Base-by-base conservation (phyloP, 495 filamentous ascomycete species). In the Collariella sp. region DNA sequence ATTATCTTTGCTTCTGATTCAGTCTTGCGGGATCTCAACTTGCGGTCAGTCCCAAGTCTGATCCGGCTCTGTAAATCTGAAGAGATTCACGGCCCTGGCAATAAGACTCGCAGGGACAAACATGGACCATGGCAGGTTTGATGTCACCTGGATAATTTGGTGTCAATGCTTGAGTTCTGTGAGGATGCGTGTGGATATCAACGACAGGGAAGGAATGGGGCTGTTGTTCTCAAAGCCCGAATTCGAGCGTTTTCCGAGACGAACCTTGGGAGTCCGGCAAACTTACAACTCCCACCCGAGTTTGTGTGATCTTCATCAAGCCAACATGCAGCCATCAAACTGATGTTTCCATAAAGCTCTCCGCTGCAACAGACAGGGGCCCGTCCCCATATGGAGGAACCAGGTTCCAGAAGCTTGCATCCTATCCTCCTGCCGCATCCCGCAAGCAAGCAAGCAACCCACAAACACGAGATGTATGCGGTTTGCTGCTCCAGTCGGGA, bases 21-120 rank as follows among this genome's bases (percentile, higher is more conserved):
- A 22, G 45, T 15, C 29, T 19, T 48, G 35, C 36, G 18, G 19
- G 12, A 15, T 16, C 36, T 9, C 35, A 11, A n/a, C 35, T 31
- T 31, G 51, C 12, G 26, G 39, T 50, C 43, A 54, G 52, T 56
- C 42, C 61, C 61, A 58, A 46, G 58, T 35, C 61, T 56, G 47
- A 39, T 20, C 7, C 51, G 56, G 56, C 58, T 58, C 42, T 58
- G 59, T 55, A 52, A 63, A 55, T 39, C 42, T 52, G 42, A 55
- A 60, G 34, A 42, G 46, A 52, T 29, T 46, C 33, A 24, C 15
- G 45, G 22, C n/a, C 40, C 11, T 29, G 15, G 9, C 26, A 43
- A 48, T 36, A 15, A 35, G 31, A 38, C 15, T 18, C 11, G 6
- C 7, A 18, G 2, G 35, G 16, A 23, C 43, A 54, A 34, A 47